Base-by-base conservation (phyloP, 1,284 basidiomycete species). In the Wolfiporia cocos region DNA sequence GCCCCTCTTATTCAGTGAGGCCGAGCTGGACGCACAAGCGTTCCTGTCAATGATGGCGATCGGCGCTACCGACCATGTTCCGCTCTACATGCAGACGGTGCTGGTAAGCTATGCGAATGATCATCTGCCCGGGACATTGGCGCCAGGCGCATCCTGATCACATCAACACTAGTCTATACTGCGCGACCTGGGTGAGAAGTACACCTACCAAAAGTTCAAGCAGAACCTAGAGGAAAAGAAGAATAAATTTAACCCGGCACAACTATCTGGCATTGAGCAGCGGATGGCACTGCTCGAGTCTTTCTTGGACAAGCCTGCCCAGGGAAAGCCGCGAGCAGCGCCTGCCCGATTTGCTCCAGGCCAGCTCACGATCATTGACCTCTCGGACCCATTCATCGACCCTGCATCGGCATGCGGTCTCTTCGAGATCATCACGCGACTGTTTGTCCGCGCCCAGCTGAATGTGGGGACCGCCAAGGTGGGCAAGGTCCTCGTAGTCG, bases 351-450 rank as follows among this genome's bases (percentile, higher is more conserved):
- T 62, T 44, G 39, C 41, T 15, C 32, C 46, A 3, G 58, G 60
- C 3, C 47, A 54, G n/a, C 34, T 62, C 34, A 59, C 58, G 1
- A 56, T 62, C 19, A 51, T 62, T 15, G 61, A 63, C 46, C 60
- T 84, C 0, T 81, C 81, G 0, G 81, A 82, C 43, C 78, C 81
- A 0, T 85, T 84, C 52, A 74, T 84, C 24, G 81, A 84, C 49
- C 64, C 75, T 3, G 65, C 65, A 0, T 75, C 79, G 0, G 81
- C 82, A 2, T 81, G 79, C 44, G 72, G 75, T 0, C 53, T 84
- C 1, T 85, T 85, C 46, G 79, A 85, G 42, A 79, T 85, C 10
- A 60, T 84, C 1, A 68, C 71, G 0, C 66, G 81, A 20, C 50
- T 80, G 1, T 85, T 83, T 51, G 68, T 81, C 21, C 67, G 80